Conservation (phyloP, 1,284 basidiomycete genomes). For the Puccinia sorghi region DNA sequence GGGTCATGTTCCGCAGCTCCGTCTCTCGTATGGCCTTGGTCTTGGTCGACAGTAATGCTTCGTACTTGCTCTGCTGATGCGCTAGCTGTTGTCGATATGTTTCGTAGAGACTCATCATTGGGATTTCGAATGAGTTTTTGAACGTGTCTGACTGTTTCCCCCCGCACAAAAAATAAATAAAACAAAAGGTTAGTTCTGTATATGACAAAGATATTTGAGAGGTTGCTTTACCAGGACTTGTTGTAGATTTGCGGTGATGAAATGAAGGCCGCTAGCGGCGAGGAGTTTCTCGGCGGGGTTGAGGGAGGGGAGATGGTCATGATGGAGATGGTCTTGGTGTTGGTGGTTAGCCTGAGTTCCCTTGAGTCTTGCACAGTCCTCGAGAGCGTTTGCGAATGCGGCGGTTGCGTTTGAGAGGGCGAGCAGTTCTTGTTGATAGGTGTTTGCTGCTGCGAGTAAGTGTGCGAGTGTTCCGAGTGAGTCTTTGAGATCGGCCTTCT, state of each 20-base stretch:
- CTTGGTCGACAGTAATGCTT: conserved; percentile 52
- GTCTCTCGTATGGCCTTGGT: conserved; percentile 55
- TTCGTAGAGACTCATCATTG: conserved; percentile 53
- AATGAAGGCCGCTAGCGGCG: conserved; percentile 54
- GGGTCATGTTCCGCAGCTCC: conserved; percentile 53
- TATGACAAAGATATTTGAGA: not conserved
- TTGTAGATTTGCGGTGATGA: conserved; percentile 53
- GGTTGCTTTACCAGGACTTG: conserved; percentile 53
- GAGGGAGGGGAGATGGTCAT: not conserved
- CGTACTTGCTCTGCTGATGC: conserved; percentile 53
- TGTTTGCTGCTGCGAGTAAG: conserved; percentile 52
- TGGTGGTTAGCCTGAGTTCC: conserved; percentile 47
- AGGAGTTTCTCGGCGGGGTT: conserved; percentile 53
- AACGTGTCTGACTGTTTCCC: conserved; percentile 53
- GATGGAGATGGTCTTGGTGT: conserved; percentile 1
- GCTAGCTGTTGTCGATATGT: conserved; percentile 51
- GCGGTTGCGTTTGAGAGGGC: conserved; percentile 50
- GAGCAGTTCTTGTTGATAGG: conserved; percentile 53
- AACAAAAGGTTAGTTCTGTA: not conserved
- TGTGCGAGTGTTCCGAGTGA: conserved; percentile 52
- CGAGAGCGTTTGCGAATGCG: conserved; percentile 40
- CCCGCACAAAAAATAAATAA: no score
- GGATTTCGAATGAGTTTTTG: conserved; percentile 55
- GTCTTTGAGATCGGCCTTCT: conserved; percentile 24
- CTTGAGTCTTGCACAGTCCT: conserved; percentile 54